Base-by-base conservation (phyloP, 2,329 filamentous ascomycete genomes). In the Penicillium sp. region DNA sequence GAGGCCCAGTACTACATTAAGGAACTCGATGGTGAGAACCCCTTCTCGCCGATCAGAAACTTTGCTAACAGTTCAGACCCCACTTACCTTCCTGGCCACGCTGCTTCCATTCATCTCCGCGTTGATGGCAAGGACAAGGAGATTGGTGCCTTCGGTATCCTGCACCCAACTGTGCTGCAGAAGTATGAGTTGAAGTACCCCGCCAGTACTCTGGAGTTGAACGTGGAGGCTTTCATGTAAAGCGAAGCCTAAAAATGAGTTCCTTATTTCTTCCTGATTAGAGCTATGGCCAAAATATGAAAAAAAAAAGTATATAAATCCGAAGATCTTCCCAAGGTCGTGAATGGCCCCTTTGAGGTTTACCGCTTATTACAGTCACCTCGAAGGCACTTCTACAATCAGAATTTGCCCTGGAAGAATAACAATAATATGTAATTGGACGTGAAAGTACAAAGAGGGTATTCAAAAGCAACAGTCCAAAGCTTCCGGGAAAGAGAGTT, bases 111-210 rank as follows among this genome's bases (percentile, higher is more conserved):
- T 54, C 87, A 87, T 69, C 75, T 95, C 53, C 83, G 87, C 45
- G 72, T 92, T 27, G 81, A 74, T 30, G 89, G 87, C 51, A 87
- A 90, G 76, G 80, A 86, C 56, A 76, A 80, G 53, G 80, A 85
- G 44, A 88, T 99, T 63, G 93, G 93, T 64, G 84, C 88, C 69
- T 93, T 99, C 66, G 93, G 93, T 63, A 92, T 99, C 60, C 73
- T 99, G 67, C 92, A 99, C 72, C 95, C 93, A 36, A 86, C 83
- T 5, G 93, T 97, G 57, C 76, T 97, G 64, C 89, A 95, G 69
- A 93, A 95, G 64, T 96, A 93, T 72, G 91, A 95, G 63, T 78
- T 96, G 66, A 89, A 82, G 80, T 89, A 91, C 77, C 92, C 93
- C 35, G 90, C 95, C 62, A 96, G 90, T 74, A 90, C 89, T 36